phyloP scores from a whole-genome alignment of 805 yeast species.

The Spathaspora arborariae region DNA sequence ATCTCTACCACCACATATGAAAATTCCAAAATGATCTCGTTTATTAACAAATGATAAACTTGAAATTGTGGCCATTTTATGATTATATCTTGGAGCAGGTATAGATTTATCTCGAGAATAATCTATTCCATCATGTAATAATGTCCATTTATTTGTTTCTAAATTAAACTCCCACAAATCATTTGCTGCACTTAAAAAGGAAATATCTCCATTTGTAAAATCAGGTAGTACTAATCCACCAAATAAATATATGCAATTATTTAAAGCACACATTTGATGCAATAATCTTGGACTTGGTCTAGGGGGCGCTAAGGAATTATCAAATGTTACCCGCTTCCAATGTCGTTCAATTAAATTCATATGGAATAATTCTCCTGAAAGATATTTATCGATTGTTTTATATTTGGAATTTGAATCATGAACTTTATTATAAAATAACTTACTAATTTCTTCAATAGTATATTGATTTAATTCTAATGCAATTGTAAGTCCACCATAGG shows the following conservation, averaged over 20 bases:
- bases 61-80: slow-evolving; percentile 42
- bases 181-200: slow-evolving; percentile 44
- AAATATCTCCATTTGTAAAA: neutral
- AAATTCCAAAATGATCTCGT: slow-evolving; percentile 44
- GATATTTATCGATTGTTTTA: slow-evolving; percentile 30
- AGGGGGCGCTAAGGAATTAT: slow-evolving; percentile 8
- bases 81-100: slow-evolving; percentile 48
- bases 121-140: slow-evolving; percentile 36
- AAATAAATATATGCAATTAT: slow-evolving; percentile 50
- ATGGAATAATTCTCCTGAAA: slow-evolving; percentile 63
- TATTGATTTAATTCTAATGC: slow-evolving; percentile 47
- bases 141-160: slow-evolving; percentile 49
- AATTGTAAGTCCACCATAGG: slow-evolving; percentile 64
- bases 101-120: slow-evolving; percentile 16
- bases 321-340: slow-evolving; percentile 48
- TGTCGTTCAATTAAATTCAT: slow-evolving; percentile 54
- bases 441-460: slow-evolving; percentile 36
- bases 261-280: slow-evolving; percentile 53
- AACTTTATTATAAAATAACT: slow-evolving; percentile 32
- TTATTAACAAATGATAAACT: slow-evolving; percentile 33
- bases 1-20: slow-evolving; percentile 54
- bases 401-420: slow-evolving; percentile 20
- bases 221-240: slow-evolving; percentile 53
- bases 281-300: slow-evolving; percentile 49
- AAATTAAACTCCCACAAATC: slow-evolving; percentile 71